Evolutionary conservation across 257 asterid species (phyloP), one percentile per base, ranked within the genome.

Genomic region (Lycium ferocissimum): DNA sequence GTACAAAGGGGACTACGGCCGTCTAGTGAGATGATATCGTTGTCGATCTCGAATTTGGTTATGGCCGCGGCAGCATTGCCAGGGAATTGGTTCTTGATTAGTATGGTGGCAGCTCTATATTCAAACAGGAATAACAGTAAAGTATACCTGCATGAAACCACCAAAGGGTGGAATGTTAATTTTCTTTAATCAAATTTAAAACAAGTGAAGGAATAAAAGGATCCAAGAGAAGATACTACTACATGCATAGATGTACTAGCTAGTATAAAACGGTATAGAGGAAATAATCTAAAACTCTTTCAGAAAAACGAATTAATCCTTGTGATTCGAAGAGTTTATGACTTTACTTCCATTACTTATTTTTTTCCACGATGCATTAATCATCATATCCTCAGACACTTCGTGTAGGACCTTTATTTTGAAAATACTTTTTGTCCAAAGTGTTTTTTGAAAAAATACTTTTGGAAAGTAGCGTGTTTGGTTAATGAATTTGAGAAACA

Each of bases 1-100:
- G 97, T 92, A 89, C 91, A 89, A 18, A 94, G 97, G 6, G 93
- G 96, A 88, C 86, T 91, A 84, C 96, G 90, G 0, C 97, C 96
- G 83, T 94, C 97, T 7, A 94, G 92, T 45, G 97, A 94, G 73
- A 92, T 89, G 86, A 94, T 89, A 79, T 92, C 96, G 5, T 88
- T 90, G 87, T 94, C 97, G n/a, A 94, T 86, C 37, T 88, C 89
- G 75, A 94, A 89, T 49, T 83, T 86, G 58, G 95, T 89, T 62
- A 94, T 90, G 66, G 94, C 87, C 53, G 93, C 91, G 37, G 97
- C 97, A n/a, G 87, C 76, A 22, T 80, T 65, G 58, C 96, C 97
- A 20, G 96, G 97, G 84, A 91, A 94, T 18, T 86, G 93, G 86
- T 88, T 87, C 18, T 83, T 89, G 87, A 94, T 94, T 22, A 94